phyloP scores from a whole-genome alignment of 805 yeast genomes.

The Diddensiella transvaalensis region DNA sequence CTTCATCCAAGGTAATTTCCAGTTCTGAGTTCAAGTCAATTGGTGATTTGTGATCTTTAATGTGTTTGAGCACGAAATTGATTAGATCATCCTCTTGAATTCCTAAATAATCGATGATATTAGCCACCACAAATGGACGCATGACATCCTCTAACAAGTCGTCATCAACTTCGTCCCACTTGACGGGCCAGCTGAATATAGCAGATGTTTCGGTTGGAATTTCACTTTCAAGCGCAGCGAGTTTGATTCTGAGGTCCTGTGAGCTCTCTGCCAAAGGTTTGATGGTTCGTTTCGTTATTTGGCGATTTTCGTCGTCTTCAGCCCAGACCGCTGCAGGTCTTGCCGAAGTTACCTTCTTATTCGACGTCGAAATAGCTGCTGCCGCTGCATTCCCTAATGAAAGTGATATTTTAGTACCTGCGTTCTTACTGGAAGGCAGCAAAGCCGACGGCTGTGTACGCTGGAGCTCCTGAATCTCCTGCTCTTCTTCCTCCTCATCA shows the following conservation, averaged over 20 bases:
- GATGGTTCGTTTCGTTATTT: slow-evolving; percentile 2
- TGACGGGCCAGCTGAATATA: slow-evolving; percentile 23
- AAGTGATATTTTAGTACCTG: slow-evolving; percentile 14
- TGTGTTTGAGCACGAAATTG: slow-evolving; percentile 28
- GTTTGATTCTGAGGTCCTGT: background rate
- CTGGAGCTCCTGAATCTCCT: slow-evolving; percentile 4
- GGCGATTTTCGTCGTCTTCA: slow-evolving; percentile 6
- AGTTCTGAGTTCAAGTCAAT: slow-evolving; percentile 29
- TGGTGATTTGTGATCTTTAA: slow-evolving; percentile 24
- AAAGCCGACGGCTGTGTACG: background rate
- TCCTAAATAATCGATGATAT: slow-evolving; percentile 32
- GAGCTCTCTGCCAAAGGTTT: slow-evolving; percentile 5
- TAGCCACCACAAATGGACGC: slow-evolving; percentile 23
- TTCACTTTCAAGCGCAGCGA: slow-evolving; percentile 8
- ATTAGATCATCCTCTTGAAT: slow-evolving; percentile 33
- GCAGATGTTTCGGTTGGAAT: slow-evolving; percentile 21
- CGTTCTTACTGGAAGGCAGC: background rate
- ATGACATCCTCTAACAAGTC: slow-evolving; percentile 19
- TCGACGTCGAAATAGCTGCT: background rate
- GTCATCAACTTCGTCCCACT: slow-evolving; percentile 26
- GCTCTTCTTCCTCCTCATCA: slow-evolving; percentile 21
- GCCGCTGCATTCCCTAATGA: slow-evolving; percentile 9
- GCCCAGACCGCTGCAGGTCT: slow-evolving; percentile 2
- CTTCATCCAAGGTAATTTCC: slow-evolving; percentile 42
- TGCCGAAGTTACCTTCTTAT: background rate